These are phyloP conservation scores for Pleurozium schreberi DNA, from an alignment of 225 moss, liverwort and hornwort genomes.

Conservation along the genomic window DNA sequence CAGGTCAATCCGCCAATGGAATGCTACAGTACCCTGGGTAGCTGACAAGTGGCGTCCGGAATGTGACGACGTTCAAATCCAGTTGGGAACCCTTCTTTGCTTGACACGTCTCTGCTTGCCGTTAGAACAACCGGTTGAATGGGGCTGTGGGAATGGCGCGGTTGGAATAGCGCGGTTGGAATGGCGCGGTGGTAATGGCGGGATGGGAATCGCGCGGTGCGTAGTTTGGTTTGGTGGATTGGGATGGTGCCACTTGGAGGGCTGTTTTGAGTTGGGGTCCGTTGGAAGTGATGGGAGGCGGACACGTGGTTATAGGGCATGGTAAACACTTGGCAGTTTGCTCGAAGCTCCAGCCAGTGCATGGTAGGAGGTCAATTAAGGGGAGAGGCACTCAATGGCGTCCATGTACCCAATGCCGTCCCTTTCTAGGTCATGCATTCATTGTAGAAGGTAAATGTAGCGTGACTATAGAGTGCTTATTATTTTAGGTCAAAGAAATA, in stretches of 20 bases:
- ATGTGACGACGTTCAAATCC: background rate
- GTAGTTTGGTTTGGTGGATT: background rate
- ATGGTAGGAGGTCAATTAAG: background rate
- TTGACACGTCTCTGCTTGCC: background rate
- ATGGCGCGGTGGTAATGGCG: too few relatives aligned
- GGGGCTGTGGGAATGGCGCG: background rate
- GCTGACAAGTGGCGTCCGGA: background rate
- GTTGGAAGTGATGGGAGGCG: background rate
- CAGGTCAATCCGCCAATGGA: background rate
- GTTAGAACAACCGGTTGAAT: background rate
- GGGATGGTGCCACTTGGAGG: background rate
- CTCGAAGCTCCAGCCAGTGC: background rate
- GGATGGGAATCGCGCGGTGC: background rate
- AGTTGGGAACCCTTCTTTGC: background rate
- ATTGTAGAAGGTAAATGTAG: too few relatives aligned
- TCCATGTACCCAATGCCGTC: too few relatives aligned
- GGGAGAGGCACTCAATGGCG: too few relatives aligned
- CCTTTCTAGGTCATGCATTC: too few relatives aligned
- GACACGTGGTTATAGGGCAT: background rate
- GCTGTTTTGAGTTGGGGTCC: too few relatives aligned
- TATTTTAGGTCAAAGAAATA: too few relatives aligned
- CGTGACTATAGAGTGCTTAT: too few relatives aligned
- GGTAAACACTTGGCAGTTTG: background rate
- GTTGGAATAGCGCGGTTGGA: background rate
- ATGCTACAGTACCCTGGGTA: background rate